A percentile compares a stretch with the other conserved stretches of the same genome.
Conservation (phyloP, 192 early-diverging fungal genomes). For the Blastocladiella britannica region DNA sequence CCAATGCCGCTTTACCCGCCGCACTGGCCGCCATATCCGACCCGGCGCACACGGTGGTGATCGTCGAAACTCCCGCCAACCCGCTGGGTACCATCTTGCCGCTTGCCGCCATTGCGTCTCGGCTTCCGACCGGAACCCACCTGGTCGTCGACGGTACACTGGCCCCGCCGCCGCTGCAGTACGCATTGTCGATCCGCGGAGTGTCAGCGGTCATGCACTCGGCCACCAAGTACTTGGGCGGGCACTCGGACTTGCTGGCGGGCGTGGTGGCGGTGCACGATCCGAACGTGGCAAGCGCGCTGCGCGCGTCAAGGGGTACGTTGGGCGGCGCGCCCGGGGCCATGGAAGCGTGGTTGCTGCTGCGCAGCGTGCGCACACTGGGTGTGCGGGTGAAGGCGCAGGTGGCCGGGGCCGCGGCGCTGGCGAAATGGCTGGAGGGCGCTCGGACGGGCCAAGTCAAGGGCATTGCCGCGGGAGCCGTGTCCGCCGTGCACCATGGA, state of each 20-base stretch:
- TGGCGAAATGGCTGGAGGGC: slow-evolving; percentile 27
- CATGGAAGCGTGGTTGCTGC: slow-evolving; percentile 42
- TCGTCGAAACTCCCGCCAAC: slow-evolving; percentile 39
- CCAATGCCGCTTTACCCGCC: too few relatives aligned
- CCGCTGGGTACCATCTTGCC: slow-evolving; percentile 29
- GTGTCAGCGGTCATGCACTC: slow-evolving; percentile 49
- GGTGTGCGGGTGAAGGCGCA: slow-evolving; percentile 40
- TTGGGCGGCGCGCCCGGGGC: slow-evolving; percentile 37
- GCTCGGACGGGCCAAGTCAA: slow-evolving; percentile 10
- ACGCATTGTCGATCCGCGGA: slow-evolving; percentile 13
- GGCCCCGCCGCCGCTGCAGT: slow-evolving; percentile 46
- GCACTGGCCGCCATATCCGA: too few relatives aligned
- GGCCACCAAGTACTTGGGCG: slow-evolving; percentile 49
- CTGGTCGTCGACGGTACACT: slow-evolving; percentile 46
- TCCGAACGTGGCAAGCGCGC: slow-evolving; percentile 9
- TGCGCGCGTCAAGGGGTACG: slow-evolving; percentile 22
- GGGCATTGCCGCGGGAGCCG: slow-evolving; percentile 16
- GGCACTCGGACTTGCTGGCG: slow-evolving; percentile 46
- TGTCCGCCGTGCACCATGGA: slow-evolving; percentile 16
- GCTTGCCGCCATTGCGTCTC: slow-evolving; percentile 16
- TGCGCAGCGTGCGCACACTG: slow-evolving; percentile 37
- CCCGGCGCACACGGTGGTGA: too few relatives aligned
- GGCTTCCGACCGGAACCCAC: slow-evolving; percentile 22
- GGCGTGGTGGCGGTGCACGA: slow-evolving; percentile 34
- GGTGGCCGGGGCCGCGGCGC: slow-evolving; percentile 23